These are phyloP conservation scores for Gossypium schwendimanii DNA, from an alignment of 441 rosid species.

Conservation along the genomic window DNA sequence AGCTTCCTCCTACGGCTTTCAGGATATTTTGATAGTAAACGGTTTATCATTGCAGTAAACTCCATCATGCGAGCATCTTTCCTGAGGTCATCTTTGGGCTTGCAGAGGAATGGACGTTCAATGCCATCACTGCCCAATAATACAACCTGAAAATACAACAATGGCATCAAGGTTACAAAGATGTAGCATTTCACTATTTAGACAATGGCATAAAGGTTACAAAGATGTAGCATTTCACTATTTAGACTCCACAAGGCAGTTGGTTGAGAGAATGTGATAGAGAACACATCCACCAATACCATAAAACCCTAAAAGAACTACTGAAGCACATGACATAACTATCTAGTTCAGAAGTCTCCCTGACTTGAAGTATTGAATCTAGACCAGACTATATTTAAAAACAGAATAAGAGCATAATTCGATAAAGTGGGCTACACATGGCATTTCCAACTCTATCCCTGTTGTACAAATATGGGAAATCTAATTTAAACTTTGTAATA, in stretches of 20 bases:
- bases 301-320: not conserved
- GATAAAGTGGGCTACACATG: not conserved
- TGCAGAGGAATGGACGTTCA: constrained; percentile 95
- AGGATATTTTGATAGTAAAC: constrained; percentile 83
- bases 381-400: not conserved
- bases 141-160: constrained; percentile 51
- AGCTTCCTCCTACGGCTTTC: constrained; percentile 96
- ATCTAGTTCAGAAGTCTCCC: not conserved
- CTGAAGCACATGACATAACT: not conserved
- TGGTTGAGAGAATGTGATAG: not conserved
- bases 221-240: not conserved
- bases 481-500: not conserved
- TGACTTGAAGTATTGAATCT: not conserved
- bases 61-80: constrained; percentile 99
- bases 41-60: constrained; percentile 96
- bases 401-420: not conserved
- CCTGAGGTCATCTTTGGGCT: constrained; percentile 97
- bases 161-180: constrained; percentile 8
- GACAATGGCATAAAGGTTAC: constrained; percentile 3
- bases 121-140: constrained; percentile 93
- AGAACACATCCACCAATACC: not conserved
- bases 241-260: not conserved
- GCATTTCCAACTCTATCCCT: not conserved
- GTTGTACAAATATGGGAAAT: not conserved
- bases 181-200: not conserved